Conservation (phyloP, 176 grass and related monocot species). For the Echinochloa phyllopogon region DNA sequence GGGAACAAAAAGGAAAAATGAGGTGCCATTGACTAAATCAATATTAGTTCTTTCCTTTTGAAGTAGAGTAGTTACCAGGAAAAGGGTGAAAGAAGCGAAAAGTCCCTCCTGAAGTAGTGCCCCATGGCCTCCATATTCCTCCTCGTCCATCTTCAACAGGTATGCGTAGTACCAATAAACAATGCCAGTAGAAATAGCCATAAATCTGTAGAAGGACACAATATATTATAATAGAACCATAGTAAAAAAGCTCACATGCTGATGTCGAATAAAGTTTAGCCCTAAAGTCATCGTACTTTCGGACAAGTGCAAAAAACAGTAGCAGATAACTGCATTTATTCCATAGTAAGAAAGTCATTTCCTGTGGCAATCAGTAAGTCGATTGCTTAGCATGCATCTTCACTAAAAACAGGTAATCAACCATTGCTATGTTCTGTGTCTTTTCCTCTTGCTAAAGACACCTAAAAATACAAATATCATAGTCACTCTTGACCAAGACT, state of each 20-base stretch:
- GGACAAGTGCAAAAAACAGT: background rate
- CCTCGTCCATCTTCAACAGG: slow-evolving; percentile 87
- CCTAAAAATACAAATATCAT: background rate
- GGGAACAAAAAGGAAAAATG: slow-evolving; percentile 5
- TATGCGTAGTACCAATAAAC: slow-evolving; percentile 89
- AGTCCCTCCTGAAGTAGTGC: slow-evolving; percentile 93
- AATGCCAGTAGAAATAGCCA: slow-evolving; percentile 74
- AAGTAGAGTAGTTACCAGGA: slow-evolving; percentile 67
- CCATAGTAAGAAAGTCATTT: background rate
- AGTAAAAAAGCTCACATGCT: slow-evolving; percentile 26
- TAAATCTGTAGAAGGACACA: slow-evolving; percentile 54
- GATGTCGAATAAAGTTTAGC: background rate
- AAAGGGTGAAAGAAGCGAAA: slow-evolving; percentile 93
- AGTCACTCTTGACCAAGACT: background rate
- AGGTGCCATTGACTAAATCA: background rate
- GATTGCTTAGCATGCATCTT: background rate
- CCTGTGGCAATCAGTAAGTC: background rate
- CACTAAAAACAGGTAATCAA: background rate
- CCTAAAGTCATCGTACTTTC: background rate
- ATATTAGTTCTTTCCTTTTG: background rate
- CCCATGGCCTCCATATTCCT: slow-evolving; percentile 87
- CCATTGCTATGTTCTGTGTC: background rate
- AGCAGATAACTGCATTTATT: background rate
- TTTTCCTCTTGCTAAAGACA: background rate
- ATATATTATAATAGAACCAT: background rate